A percentile compares a stretch with the other conserved stretches of the same genome.
phyloP scores from a whole-genome alignment of 179 eudicot genomes.

The Corrigiola litoralis region DNA sequence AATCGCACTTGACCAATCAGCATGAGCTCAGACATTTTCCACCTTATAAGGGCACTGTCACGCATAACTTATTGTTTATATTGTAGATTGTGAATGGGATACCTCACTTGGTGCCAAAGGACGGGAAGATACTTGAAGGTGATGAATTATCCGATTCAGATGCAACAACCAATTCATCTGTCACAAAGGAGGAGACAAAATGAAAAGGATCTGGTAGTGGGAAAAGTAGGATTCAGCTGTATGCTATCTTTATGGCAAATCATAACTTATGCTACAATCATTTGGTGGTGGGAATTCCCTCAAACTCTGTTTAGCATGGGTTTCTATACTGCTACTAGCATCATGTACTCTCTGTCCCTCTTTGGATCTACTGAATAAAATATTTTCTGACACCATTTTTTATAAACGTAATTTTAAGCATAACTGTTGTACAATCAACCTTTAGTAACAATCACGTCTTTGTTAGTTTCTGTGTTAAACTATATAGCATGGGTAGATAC shows the following conservation, averaged over 20 bases:
- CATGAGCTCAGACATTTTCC: not conserved
- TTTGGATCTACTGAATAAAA: not conserved
- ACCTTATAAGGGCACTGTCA: not conserved
- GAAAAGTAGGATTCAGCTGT: too few species aligned
- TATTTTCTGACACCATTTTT: not conserved
- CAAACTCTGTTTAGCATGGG: not conserved
- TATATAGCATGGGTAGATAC: too few species aligned
- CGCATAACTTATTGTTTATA: not conserved
- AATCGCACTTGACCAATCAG: too few species aligned
- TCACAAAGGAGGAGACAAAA: constrained; percentile 14
- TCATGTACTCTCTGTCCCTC: not conserved
- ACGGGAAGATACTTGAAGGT: constrained; percentile 63
- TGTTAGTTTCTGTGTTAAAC: too few species aligned
- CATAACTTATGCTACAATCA: too few species aligned
- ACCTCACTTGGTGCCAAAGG: constrained; percentile 74
- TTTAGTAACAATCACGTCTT: too few species aligned
- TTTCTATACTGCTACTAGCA: not conserved
- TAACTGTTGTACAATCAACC: not conserved
- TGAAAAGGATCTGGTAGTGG: too few species aligned
- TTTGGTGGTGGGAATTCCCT: not conserved
- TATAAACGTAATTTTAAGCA: not conserved
- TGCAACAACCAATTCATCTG: constrained; percentile 15
- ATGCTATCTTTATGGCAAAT: too few species aligned
- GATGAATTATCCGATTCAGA: constrained; percentile 22
- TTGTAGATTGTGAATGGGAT: constrained; percentile 73